These are phyloP conservation scores for Bryoerythrophyllum caledonicum DNA, from an alignment of 225 moss, liverwort and hornwort genomes.

Conservation along the genomic window DNA sequence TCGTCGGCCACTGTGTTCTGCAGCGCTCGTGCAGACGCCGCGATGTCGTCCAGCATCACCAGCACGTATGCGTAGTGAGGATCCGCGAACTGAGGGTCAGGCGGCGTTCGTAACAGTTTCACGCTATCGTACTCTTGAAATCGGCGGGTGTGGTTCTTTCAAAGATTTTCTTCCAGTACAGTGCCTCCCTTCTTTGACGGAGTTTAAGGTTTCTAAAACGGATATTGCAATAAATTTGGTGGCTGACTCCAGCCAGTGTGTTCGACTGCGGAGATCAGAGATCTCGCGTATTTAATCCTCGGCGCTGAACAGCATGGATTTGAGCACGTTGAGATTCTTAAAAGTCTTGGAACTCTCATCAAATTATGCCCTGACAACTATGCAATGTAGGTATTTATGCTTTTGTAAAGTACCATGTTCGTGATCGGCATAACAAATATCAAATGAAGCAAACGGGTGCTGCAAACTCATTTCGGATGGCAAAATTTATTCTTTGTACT, in stretches of 20 bases:
- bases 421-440: too few relatives aligned
- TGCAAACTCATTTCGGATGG: too few relatives aligned
- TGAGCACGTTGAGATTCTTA: neutral
- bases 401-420: too few relatives aligned
- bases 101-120: slow-evolving; percentile 74
- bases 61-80: slow-evolving; percentile 75
- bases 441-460: too few relatives aligned
- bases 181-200: neutral
- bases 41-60: slow-evolving; percentile 82
- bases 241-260: neutral
- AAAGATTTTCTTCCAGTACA: neutral
- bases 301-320: neutral
- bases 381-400: too few relatives aligned
- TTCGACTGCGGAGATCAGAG: neutral
- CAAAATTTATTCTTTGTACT: too few relatives aligned
- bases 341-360: neutral
- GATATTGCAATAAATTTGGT: neutral
- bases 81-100: slow-evolving; percentile 79
- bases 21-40: slow-evolving; percentile 75
- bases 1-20: slow-evolving; percentile 82
- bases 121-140: slow-evolving; percentile 67
- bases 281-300: accelerated
- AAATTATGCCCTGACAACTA: too few relatives aligned
- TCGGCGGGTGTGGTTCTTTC: neutral
- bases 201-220: neutral